A percentile compares a stretch with the other conserved stretches of the same genome.
Conservation (phyloP, 2,329 filamentous ascomycete species). For the Dactylella cylindrospora region DNA sequence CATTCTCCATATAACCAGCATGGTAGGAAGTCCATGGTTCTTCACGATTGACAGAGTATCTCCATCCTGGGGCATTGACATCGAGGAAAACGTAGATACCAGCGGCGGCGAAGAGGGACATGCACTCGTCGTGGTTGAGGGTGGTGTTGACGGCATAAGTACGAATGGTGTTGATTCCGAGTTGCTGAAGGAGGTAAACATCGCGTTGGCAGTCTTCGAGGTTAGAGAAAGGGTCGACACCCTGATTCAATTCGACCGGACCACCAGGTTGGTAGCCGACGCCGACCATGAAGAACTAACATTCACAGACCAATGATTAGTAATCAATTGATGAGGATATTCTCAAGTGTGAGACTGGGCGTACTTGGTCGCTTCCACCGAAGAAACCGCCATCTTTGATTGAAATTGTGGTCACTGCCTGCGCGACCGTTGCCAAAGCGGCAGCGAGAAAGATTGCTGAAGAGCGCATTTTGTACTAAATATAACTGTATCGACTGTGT, state of each 20-base stretch:
- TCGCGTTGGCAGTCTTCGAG: conserved; percentile 47
- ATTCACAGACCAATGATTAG: conserved; percentile 4
- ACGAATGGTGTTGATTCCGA: conserved; percentile 56
- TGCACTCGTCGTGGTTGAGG: conserved; percentile 48
- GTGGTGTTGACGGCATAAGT: conserved; percentile 49
- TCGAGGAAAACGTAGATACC: conserved; percentile 48
- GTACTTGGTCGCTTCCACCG: conserved; percentile 25
- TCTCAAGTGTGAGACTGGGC: neutral
- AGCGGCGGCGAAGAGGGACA: conserved; percentile 48
- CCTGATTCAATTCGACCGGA: conserved; percentile 55
- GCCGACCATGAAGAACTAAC: conserved; percentile 64
- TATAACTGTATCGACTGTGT: conserved; percentile 10
- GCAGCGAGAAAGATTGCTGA: conserved; percentile 27
- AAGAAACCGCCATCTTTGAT: conserved; percentile 41
- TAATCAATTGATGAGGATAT: neutral
- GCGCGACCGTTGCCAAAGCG: conserved; percentile 32
- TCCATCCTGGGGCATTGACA: conserved; percentile 37
- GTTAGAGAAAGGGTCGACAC: conserved; percentile 47
- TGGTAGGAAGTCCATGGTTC: conserved; percentile 49
- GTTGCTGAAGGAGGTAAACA: conserved; percentile 53
- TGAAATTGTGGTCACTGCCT: conserved; percentile 38
- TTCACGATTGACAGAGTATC: conserved; percentile 46
- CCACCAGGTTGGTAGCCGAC: conserved; percentile 71
- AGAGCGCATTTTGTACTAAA: conserved; percentile 28
- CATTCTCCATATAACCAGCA: conserved; percentile 47